Conservation (phyloP, 805 yeast genomes). For the Hanseniaspora mollemarum region DNA sequence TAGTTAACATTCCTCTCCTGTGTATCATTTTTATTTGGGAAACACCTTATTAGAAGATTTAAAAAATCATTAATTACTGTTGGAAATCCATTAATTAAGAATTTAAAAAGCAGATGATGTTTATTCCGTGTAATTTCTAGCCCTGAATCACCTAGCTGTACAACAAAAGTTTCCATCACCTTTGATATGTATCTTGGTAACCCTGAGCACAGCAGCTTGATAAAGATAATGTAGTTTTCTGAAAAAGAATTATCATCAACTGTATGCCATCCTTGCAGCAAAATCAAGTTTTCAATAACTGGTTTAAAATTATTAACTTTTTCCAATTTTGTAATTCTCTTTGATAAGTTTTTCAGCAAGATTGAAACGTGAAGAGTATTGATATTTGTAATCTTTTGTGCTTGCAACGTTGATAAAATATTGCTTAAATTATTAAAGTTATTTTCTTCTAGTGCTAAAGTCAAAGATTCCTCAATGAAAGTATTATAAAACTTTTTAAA, state of each 20-base stretch:
- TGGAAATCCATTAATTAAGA: constrained; percentile 64
- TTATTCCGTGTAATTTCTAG: constrained; percentile 29
- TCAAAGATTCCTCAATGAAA: constrained; percentile 5
- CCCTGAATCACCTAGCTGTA: constrained; percentile 40
- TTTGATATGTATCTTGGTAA: constrained; percentile 85
- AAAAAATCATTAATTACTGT: constrained; percentile 63
- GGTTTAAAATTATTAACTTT: constrained; percentile 38
- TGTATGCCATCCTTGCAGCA: constrained; percentile 50
- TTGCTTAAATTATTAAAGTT: background rate
- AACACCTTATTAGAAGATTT: constrained; percentile 43
- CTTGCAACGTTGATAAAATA: constrained; percentile 1
- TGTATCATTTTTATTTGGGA: constrained; percentile 70
- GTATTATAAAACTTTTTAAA: constrained; percentile 10
- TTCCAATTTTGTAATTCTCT: constrained; percentile 60
- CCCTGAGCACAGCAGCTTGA: constrained; percentile 68
- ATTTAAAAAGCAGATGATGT: constrained; percentile 55
- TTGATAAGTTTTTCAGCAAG: constrained; percentile 47
- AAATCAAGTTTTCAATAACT: constrained; percentile 52
- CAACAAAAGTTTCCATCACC: constrained; percentile 56
- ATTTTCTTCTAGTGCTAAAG: constrained; percentile 2
- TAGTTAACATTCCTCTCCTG: constrained; percentile 48
- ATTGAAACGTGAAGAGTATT: constrained; percentile 22
- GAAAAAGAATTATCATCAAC: constrained; percentile 34
- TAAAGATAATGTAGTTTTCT: constrained; percentile 53
- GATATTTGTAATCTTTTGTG: constrained; percentile 1